Conservation (phyloP, 2,329 filamentous ascomycete genomes). For the Aureobasidium lini region DNA sequence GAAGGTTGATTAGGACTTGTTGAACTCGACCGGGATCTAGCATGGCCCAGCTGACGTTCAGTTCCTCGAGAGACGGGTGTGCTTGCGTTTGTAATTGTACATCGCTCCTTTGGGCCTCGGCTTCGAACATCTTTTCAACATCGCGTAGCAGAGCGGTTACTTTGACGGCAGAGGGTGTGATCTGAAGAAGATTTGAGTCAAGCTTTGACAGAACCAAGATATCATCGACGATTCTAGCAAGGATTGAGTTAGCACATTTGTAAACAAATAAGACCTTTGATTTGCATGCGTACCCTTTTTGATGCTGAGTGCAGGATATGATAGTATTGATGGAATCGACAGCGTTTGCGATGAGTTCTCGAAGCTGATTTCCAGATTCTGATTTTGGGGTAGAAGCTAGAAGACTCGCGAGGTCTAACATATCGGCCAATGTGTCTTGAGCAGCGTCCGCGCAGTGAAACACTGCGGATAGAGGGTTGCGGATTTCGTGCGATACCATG, state of each 20-base stretch:
- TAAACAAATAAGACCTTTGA: too few relatives aligned
- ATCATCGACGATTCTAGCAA: slow-evolving; percentile 36
- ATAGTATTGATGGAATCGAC: slow-evolving; percentile 35
- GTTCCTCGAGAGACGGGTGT: neutral
- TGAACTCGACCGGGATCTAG: slow-evolving; percentile 21
- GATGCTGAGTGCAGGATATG: slow-evolving; percentile 38
- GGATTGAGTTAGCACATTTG: neutral
- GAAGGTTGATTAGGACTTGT: slow-evolving; percentile 23
- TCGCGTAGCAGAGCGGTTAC: slow-evolving; percentile 19
- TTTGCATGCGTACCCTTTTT: slow-evolving; percentile 25
- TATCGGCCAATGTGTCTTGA: slow-evolving; percentile 13
- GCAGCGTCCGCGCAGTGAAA: slow-evolving; percentile 17
- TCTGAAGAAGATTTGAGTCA: slow-evolving; percentile 35
- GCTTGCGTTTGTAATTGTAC: slow-evolving; percentile 18
- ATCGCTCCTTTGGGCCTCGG: slow-evolving; percentile 23
- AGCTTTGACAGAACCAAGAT: slow-evolving; percentile 38
- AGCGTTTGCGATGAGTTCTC: slow-evolving; percentile 24
- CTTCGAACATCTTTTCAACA: slow-evolving; percentile 28
- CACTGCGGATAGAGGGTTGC: slow-evolving; percentile 17
- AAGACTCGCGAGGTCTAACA: slow-evolving; percentile 8
- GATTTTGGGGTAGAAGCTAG: neutral
- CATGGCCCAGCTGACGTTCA: slow-evolving; percentile 19
- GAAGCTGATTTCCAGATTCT: slow-evolving; percentile 19
- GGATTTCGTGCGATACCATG: slow-evolving; percentile 12
- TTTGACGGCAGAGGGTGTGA: slow-evolving; percentile 19